Evolutionary conservation across 768 basidiomycete species (phyloP).

Genomic region (Trametes punicea): DNA sequence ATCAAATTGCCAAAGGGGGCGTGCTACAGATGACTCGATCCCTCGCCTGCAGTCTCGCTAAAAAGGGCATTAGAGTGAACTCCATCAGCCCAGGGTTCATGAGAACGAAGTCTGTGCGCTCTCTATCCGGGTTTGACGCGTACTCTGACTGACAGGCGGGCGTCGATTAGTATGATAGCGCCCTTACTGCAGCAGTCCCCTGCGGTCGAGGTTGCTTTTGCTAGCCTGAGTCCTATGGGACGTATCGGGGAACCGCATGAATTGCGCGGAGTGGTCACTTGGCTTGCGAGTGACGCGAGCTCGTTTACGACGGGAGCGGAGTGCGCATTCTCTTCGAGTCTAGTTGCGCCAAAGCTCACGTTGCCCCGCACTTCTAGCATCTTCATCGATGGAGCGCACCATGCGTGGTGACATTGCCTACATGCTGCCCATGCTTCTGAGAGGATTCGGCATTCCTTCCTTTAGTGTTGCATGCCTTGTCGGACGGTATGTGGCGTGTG

Average conservation of each 20-base stretch:
- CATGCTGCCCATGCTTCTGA: no score
- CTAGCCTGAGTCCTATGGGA: constrained; percentile 58
- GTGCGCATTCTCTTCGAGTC: background rate
- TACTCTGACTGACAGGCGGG: background rate
- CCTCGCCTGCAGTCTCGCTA: constrained; percentile 76
- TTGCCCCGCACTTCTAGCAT: background rate
- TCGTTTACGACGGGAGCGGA: background rate
- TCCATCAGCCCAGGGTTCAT: constrained; percentile 73
- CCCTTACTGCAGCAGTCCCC: background rate
- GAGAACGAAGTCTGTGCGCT: constrained; percentile 49
- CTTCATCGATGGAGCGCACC: background rate
- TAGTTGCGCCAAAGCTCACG: no score
- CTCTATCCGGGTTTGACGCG: background rate
- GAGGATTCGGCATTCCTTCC: no score
- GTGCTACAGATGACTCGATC: constrained; percentile 77
- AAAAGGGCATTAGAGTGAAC: constrained; percentile 64
- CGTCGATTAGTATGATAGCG: background rate
- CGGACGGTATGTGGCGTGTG: no score
- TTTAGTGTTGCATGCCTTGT: no score
- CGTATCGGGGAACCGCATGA: constrained; percentile 68
- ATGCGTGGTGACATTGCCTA: background rate
- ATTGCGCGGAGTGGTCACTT: constrained; percentile 57
- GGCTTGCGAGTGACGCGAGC: background rate
- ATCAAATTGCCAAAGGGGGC: constrained; percentile 72
- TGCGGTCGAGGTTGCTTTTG: constrained; percentile 29